Evolutionary conservation across 2,329 filamentous ascomycete genomes (phyloP), one percentile per base, ranked within the genome.

Genomic region (Aspergillus aculeatus): DNA sequence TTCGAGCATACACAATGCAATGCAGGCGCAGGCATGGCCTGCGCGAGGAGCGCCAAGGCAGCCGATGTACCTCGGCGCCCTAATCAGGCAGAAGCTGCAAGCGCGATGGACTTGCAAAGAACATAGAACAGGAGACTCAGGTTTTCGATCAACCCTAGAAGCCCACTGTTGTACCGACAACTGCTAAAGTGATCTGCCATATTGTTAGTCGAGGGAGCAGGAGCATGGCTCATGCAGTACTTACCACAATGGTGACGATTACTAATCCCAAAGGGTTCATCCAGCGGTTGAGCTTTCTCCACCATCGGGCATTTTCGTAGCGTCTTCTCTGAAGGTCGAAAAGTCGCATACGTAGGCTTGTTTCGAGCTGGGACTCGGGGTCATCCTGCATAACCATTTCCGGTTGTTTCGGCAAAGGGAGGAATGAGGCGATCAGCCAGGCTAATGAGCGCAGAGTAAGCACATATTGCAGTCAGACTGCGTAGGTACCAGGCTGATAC

Each of bases 391-490:
- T 77, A 1, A 76, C 68, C 21, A 80, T 76, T 9, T 72, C 69
- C 0, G 86, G 83, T 57, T 83, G 82, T 1, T 79, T 78, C 10
- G 90, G 90, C 6, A 96, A 76, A 1, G 90, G 90, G 12, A 95
- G 79, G 56, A 93, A 82, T 1, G 91, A 85, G 1, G 88, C 92
- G 63, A 92, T 80, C 78, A 94, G 90, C 91, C 91, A 96, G 57
- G 88, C 89, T 89, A 66, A 52, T 58, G 50, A 47, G 51, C 38
- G 38, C 4, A 38, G 68, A 53, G 47, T 56, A 69, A 62, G 56
- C 49, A 50, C 26, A 50, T 41, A 29, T 32, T 23, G 10, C 5
- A 31, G n/a, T 4, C 14, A 24, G 6, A 26, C 16, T 31, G 16
- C 38, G 10, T 47, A 29, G 19, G n/a, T 21, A 31, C 29, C 7